A percentile compares a stretch with the other conserved stretches of the same genome.
phyloP scores from a whole-genome alignment of 179 eudicot genomes.

The Silene noctiflora region DNA sequence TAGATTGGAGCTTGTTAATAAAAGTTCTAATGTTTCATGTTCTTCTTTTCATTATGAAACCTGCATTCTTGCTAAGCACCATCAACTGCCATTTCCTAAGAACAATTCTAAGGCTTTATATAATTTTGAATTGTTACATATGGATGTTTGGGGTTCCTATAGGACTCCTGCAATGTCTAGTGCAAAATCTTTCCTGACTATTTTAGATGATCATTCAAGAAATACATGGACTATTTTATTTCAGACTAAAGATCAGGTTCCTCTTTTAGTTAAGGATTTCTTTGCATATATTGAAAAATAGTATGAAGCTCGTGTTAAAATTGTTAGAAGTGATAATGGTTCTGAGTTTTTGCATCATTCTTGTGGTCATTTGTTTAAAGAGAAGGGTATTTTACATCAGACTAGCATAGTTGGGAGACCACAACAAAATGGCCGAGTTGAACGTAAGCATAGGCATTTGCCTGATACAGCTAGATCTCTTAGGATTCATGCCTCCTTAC shows the following conservation, averaged over 20 bases:
- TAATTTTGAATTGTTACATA: not conserved
- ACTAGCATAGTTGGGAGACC: not conserved
- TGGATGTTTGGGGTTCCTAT: not conserved
- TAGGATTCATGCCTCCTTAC: not conserved
- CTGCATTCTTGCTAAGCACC: not conserved
- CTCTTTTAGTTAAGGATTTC: too few relatives aligned
- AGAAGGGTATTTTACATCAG: not conserved
- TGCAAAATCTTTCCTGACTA: not conserved
- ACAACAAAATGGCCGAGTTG: not conserved
- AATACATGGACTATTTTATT: not conserved
- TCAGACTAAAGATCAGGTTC: not conserved
- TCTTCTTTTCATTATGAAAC: not conserved
- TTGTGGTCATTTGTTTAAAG: not conserved
- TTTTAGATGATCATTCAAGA: not conserved
- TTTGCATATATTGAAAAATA: not conserved
- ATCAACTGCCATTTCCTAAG: not conserved
- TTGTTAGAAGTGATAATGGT: not conserved
- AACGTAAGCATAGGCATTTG: not conserved
- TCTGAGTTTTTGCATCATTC: not conserved
- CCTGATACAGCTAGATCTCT: not conserved
- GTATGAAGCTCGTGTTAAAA: too few relatives aligned
- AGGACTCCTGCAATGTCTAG: too few relatives aligned
- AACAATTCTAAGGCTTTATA: not conserved
- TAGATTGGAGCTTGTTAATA: not conserved
- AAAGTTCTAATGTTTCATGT: too few relatives aligned